Evolutionary conservation across 2,329 filamentous ascomycete genomes (phyloP), one percentile per base, ranked within the genome.

Genomic region (Xylariaceae sp.): DNA sequence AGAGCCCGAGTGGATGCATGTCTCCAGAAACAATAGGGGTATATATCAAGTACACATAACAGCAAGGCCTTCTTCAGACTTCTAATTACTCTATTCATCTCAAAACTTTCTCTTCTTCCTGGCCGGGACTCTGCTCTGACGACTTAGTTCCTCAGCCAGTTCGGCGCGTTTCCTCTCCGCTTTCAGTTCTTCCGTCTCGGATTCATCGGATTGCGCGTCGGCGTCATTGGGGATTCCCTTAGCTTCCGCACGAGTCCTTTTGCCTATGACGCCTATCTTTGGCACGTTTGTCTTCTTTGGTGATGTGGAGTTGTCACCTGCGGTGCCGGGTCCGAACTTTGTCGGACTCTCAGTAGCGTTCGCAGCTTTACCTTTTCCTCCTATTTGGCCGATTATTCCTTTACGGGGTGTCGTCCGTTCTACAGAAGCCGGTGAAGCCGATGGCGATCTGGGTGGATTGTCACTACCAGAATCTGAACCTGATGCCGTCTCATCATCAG

Each of bases 81-180:
- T 27, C 27, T 3, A 29, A 9, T 29, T 3, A 11, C 26, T 11
- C 8, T 12, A 43, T 41, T 43, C n/a, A 2, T 3, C 40, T 66
- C 65, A 83, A 57, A 83, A 83, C 49, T 73, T 78, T 43, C 80
- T 71, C 68, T 80, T 83, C 71, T 83, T 83, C 66, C 76, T 80
- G 5, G 70, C 72, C 3, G 80, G 80, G 1, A 73, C 74, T 0
- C 75, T 72, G 2, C 73, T 73, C 62, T 78, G 79, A 55, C 65
- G 74, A 59, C 80, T 74, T 11, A 80, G 66, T 37, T 82, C 76
- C 53, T 69, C 72, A 53, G 78, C 75, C 31, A 80, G 66, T 60
- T 82, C 77, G n/a, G 74, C 71, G 48, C 79, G 72, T 56, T 75
- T 77, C 37, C 76, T 71, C 55, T 80, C 75, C 2, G 78, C 77